Evolutionary conservation across 2,329 filamentous ascomycete genomes (phyloP), one percentile per base, ranked within the genome.

Genomic region (Ophiocordyceps robertsii): DNA sequence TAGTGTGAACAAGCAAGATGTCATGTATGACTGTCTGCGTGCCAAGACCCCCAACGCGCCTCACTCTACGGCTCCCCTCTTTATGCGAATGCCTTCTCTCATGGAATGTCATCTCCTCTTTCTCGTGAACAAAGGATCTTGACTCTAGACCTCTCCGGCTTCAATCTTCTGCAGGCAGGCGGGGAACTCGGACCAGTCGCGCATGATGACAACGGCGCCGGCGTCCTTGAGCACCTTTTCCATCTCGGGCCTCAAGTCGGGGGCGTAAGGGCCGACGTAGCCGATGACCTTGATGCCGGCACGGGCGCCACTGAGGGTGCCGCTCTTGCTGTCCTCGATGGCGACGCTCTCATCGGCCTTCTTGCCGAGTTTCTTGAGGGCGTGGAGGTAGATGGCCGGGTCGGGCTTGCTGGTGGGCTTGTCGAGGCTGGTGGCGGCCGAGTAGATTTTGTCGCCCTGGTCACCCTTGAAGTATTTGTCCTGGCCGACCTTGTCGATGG

Each of bases 361-460:
- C 64, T 82, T 82, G 47, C 81, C 82, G 41, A 93, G 72, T 57
- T 76, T 67, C 64, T 87, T 66, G 58, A 88, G 75, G 19, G 88
- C 84, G 60, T 82, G 74, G 49, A 87, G 65, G 68, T 95, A 95
- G 64, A 95, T 82, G 51, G 85, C 84, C 16, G 89, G 88, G 64
- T 94, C 84, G 14, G 88, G 88, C 75, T 95, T 95, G 63, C 79
- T 84, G 43, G 85, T 89, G n/a, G 88, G 88, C 56, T 70, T 77
- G 44, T 75, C 68, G 52, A 95, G 73, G 45, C 80, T 86, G 29
- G 80, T 85, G 44, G 86, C 86, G 43, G 88, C 88, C 37, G 80
- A 86, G 73, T 84, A 95, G 59, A 94, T 73, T 51, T 79, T 72
- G 52, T 85, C 74, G 27, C 72, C 65, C n/a, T 68, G 67, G 52